These are phyloP conservation scores for Diutina pseudorugosa DNA, from an alignment of 1,139 yeast genomes.

Conservation along the genomic window DNA sequence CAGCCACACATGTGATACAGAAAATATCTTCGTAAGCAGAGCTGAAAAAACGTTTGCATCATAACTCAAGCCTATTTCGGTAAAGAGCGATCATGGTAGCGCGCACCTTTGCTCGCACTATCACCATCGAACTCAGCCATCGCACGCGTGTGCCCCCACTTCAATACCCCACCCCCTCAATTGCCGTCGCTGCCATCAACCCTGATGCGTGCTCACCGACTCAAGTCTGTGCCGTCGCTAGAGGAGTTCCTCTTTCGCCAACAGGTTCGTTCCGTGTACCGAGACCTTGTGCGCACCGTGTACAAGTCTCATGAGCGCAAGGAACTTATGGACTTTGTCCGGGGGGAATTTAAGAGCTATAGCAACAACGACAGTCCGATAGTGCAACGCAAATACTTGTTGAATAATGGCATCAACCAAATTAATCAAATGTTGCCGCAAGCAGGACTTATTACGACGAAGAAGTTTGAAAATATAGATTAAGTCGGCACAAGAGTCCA, in stretches of 20 bases:
- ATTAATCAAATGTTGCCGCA: constrained; percentile 14
- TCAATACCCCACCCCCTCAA: background rate
- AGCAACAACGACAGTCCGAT: constrained; percentile 17
- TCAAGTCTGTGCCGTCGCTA: constrained; percentile 16
- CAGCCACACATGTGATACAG: background rate
- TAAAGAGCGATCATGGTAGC: background rate
- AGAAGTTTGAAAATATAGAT: background rate
- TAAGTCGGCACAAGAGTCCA: background rate
- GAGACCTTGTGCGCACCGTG: constrained; percentile 21
- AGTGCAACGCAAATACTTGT: constrained; percentile 24
- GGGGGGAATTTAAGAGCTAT: constrained; percentile 23
- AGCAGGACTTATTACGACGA: constrained; percentile 9
- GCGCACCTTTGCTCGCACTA: background rate
- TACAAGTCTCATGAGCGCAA: constrained; percentile 25
- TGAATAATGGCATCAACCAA: constrained; percentile 21
- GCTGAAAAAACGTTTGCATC: too few species aligned
- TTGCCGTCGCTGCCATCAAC: too few species aligned
- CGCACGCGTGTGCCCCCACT: background rate
- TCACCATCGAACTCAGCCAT: background rate
- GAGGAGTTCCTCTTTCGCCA: constrained; percentile 32
- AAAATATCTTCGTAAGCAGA: too few species aligned
- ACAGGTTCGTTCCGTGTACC: constrained; percentile 20
- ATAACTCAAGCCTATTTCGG: background rate
- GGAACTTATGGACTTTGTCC: constrained; percentile 21
- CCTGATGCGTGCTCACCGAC: background rate